Evolutionary conservation across 148 eudicot species (phyloP).

Genomic region (Cornus florida): DNA sequence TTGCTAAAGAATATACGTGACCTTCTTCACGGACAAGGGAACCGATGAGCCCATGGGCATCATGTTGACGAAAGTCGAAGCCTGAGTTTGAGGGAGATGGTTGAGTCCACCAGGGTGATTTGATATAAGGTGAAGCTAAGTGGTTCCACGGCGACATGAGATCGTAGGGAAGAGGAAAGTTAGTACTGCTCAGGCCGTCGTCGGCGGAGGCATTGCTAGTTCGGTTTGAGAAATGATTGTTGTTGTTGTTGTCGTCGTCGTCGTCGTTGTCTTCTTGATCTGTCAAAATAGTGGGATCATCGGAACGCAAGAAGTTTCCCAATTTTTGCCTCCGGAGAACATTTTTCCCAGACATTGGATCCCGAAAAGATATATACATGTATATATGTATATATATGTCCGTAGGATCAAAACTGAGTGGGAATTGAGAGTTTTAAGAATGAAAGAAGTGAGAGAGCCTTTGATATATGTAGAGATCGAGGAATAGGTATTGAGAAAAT

Average conservation of each 20-base stretch:
- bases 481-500: no score
- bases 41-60: slow-evolving; percentile 20
- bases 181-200: background rate
- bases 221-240: background rate
- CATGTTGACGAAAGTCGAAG: background rate
- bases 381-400: no score
- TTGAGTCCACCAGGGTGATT: slow-evolving; percentile 53
- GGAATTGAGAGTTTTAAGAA: background rate
- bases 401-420: no score
- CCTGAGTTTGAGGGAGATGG: slow-evolving; percentile 22
- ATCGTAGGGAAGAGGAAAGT: background rate
- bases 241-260: background rate
- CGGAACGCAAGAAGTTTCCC: background rate
- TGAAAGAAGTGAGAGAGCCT: background rate
- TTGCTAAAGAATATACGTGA: slow-evolving; percentile 46
- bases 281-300: background rate
- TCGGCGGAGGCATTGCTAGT: slow-evolving; percentile 18
- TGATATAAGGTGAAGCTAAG: slow-evolving; percentile 26
- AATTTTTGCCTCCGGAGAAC: background rate
- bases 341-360: background rate
- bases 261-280: background rate
- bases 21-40: slow-evolving; percentile 49
- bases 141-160: slow-evolving; percentile 27
- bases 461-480: no score
- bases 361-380: no score